Evolutionary conservation across 2,329 filamentous ascomycete genomes (phyloP).

Genomic region (Fusarium udum): DNA sequence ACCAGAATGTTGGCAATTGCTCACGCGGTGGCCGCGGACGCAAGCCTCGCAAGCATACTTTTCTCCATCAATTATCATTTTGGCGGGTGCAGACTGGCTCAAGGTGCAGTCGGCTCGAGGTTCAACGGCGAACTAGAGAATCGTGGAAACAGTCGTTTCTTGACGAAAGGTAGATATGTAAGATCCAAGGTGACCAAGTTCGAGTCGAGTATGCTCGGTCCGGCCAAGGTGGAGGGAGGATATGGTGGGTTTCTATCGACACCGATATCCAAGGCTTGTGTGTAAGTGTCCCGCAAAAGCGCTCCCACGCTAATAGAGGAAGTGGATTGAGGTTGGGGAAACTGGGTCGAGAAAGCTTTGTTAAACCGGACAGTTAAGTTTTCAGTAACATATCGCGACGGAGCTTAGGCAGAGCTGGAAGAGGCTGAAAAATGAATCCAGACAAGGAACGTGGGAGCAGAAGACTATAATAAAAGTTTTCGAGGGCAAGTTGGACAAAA

Average conservation of each 20-base stretch:
- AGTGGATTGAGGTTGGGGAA: conserved; percentile 37
- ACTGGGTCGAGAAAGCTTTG: conserved; percentile 35
- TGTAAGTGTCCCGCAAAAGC: conserved; percentile 35
- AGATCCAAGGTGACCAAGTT: conserved; percentile 1
- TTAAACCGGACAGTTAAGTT: conserved; percentile 37
- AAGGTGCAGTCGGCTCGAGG: conserved; percentile 20
- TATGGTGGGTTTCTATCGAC: conserved; percentile 26
- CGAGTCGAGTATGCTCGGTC: conserved; percentile 20
- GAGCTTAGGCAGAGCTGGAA: conserved; percentile 40
- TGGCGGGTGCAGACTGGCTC: conserved; percentile 36
- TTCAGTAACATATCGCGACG: conserved; percentile 43
- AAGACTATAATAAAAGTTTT: conserved; percentile 47
- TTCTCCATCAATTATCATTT: conserved; percentile 90
- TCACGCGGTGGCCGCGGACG: conserved; percentile 97
- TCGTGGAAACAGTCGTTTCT: conserved; percentile 10
- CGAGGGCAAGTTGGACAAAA: conserved; percentile 44
- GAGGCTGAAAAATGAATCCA: conserved; percentile 36
- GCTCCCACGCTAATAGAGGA: conserved; percentile 37
- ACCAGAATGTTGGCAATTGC: conserved; percentile 97
- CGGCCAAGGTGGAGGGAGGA: conserved; percentile 19
- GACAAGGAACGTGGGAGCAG: conserved; percentile 27
- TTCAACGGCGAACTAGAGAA: not conserved
- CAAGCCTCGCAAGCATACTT: conserved; percentile 99
- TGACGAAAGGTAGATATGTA: conserved; percentile 6
- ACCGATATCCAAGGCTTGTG: conserved; percentile 32